These are phyloP conservation scores for Leptographium radiaticola DNA, from an alignment of 2,329 filamentous ascomycete genomes.

Conservation along the genomic window DNA sequence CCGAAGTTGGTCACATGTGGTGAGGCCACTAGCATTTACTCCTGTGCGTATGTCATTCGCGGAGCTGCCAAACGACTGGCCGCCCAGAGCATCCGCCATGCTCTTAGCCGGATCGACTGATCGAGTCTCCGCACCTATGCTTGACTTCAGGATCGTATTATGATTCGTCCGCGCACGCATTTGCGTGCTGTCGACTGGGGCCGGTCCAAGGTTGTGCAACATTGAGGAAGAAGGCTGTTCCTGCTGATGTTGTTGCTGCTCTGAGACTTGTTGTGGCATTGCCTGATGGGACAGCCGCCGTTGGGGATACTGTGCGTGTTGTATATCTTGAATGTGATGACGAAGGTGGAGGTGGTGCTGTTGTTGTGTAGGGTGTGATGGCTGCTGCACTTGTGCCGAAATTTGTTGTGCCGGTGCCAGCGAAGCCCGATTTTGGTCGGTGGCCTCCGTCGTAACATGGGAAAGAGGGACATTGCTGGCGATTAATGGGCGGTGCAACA, in stretches of 20 bases:
- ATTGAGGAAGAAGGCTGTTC: slow-evolving; percentile 21
- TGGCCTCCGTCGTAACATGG: neutral
- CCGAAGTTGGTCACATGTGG: slow-evolving; percentile 23
- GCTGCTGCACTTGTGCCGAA: neutral
- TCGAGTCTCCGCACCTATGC: slow-evolving; percentile 1
- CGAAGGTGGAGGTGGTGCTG: slow-evolving; percentile 5
- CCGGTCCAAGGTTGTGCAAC: slow-evolving; percentile 20
- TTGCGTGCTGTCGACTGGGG: slow-evolving; percentile 16
- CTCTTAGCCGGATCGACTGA: slow-evolving; percentile 1
- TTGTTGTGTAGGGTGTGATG: slow-evolving; percentile 3
- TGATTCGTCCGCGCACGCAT: slow-evolving; percentile 8
- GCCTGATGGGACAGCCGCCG: neutral
- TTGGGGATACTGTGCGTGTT: slow-evolving; percentile 13
- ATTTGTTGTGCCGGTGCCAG: neutral
- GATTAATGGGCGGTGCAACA: slow-evolving; percentile 35
- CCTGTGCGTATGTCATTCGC: slow-evolving; percentile 15
- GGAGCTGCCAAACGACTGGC: slow-evolving; percentile 2
- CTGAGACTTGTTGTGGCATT: neutral
- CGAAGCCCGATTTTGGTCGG: neutral
- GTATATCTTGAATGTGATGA: slow-evolving; percentile 16
- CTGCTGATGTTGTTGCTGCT: slow-evolving; percentile 5
- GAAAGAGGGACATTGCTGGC: slow-evolving; percentile 2
- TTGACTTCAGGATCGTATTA: slow-evolving; percentile 3
- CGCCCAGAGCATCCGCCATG: neutral
- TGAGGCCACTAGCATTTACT: slow-evolving; percentile 12